Evolutionary conservation across 225 moss, liverwort and hornwort genomes (phyloP), one percentile per base, ranked within the genome.

Genomic region (Thuidium tamariscinum): DNA sequence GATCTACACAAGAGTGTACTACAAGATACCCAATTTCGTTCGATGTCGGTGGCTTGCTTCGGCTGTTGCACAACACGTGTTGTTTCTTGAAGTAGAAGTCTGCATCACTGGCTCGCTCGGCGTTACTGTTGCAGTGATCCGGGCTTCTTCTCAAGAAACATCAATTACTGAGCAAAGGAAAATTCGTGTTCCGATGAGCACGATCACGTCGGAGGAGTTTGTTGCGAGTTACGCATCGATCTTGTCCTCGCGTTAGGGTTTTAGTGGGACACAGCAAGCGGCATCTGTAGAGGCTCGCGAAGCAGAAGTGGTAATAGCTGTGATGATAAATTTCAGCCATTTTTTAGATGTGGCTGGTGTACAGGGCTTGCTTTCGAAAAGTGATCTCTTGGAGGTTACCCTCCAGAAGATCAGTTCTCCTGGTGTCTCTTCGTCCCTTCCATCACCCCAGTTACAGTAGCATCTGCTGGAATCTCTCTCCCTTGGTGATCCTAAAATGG

Each of bases 381-480:
- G 81, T n/a, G 81, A 74, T 65, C 49, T 49, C 59, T 49, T 82
- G 81, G 60, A 81, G 42, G 36, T 61, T 77, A 70, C 48, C 61
- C 13, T 74, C 61, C 26, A 60, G 61, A 59, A 10, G 42, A 36
- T 75, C 67, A 59, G 49, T 77, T 83, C 76, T 76, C 41, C 75
- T 89, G 80, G 88, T 81, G 76, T 71, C 86, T 81, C 86, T 90
- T 92, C 86, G 86, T 77, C 77, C 52, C 81, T 81, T 64, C 30
- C 67, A 65, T 79, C 63, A 61, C 51, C 69, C 23, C 39, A 70
- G 11, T 79, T 37, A 81, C 77, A n/a, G 61, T 78, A 66, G 81
- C 91, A 90, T 86, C 91, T 90, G 44, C 86, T 90, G 77, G 86
- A 86, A 92, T 90, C 91, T 92, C 88, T 84, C 26, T 74, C 77